Evolutionary conservation across 2,329 filamentous ascomycete genomes (phyloP).

Genomic region (Microcyclospora tardicrescens): DNA sequence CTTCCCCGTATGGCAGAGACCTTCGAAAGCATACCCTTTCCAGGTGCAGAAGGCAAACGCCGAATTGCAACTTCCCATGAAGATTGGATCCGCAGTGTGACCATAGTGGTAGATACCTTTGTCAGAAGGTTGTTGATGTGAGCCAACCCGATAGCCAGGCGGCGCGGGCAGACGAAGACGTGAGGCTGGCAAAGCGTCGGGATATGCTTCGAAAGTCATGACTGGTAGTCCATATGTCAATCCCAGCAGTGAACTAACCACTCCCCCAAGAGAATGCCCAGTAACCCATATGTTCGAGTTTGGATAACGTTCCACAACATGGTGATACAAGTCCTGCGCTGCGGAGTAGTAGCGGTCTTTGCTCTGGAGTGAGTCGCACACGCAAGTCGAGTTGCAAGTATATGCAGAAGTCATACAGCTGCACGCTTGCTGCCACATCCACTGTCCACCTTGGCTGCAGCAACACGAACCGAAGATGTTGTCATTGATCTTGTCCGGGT

Average conservation of each 20-base stretch:
- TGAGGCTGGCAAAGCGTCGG: conserved; percentile 71
- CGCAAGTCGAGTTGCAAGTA: conserved; percentile 81
- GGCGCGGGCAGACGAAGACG: conserved; percentile 73
- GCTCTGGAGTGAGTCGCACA: conserved; percentile 56
- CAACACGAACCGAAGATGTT: conserved; percentile 98
- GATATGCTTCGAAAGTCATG: conserved; percentile 84
- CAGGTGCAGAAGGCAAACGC: conserved; percentile 77
- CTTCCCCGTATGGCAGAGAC: conserved; percentile 70
- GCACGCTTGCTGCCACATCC: conserved; percentile 80
- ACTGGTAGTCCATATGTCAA: conserved; percentile 77
- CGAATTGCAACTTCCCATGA: conserved; percentile 81
- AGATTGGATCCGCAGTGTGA: conserved; percentile 86
- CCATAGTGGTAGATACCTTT: conserved; percentile 63
- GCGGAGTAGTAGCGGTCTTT: conserved; percentile 87
- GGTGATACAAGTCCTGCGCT: conserved; percentile 74
- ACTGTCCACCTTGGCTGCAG: conserved; percentile 80
- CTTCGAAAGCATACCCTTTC: conserved; percentile 82
- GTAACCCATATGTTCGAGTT: conserved; percentile 71
- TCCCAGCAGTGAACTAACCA: conserved; percentile 70
- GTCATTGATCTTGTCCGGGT: conserved; percentile 91
- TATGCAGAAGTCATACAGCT: conserved; percentile 78
- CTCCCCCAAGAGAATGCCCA: conserved; percentile 80
- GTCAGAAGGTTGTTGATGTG: conserved; percentile 29
- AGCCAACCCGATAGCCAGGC: conserved; percentile 58
- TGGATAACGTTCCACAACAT: conserved; percentile 78